phyloP scores from a whole-genome alignment of 2,329 filamentous ascomycete species.

The Nothomitra cinnamomea region DNA sequence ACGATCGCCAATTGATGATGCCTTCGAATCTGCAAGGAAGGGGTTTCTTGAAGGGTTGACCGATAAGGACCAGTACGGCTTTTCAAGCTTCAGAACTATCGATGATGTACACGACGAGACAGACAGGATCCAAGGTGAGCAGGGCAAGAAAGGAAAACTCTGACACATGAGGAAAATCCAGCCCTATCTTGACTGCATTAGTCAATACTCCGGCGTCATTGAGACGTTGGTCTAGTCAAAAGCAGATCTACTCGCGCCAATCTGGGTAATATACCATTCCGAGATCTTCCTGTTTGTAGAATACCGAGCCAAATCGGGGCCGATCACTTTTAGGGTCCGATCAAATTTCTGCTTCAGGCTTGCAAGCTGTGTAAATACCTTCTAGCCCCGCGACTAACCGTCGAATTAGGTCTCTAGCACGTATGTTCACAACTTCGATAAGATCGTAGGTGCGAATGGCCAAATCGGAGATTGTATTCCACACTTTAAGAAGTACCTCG shows the following conservation, averaged over 20 bases:
- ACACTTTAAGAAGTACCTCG: constrained; percentile 12
- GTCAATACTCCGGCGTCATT: constrained; percentile 15
- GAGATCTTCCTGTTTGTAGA: background rate
- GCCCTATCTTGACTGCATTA: constrained; percentile 17
- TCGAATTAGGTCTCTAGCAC: background rate
- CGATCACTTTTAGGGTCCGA: constrained; percentile 16
- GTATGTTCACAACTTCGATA: constrained; percentile 12
- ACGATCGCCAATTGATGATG: background rate
- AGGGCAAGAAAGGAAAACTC: constrained; percentile 14
- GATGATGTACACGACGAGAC: constrained; percentile 19
- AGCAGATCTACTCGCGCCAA: constrained; percentile 19
- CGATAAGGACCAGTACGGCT: background rate
- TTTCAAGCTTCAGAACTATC: constrained; percentile 12
- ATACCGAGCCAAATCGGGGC: background rate
- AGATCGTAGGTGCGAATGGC: constrained; percentile 12
- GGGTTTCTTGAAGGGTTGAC: background rate
- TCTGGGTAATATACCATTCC: constrained; percentile 13
- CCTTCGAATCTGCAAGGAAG: background rate
- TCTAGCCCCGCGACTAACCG: background rate
- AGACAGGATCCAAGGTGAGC: constrained; percentile 20
- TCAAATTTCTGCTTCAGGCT: constrained; percentile 17
- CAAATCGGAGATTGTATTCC: constrained; percentile 16
- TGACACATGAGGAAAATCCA: constrained; percentile 18
- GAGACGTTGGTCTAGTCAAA: constrained; percentile 19
- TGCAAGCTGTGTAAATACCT: constrained; percentile 10